Percentiles rank a stretch among this genome's conserved stretches.
Conservation (phyloP, 2,329 filamentous ascomycete genomes). For the Cladosporium sphaerospermum region DNA sequence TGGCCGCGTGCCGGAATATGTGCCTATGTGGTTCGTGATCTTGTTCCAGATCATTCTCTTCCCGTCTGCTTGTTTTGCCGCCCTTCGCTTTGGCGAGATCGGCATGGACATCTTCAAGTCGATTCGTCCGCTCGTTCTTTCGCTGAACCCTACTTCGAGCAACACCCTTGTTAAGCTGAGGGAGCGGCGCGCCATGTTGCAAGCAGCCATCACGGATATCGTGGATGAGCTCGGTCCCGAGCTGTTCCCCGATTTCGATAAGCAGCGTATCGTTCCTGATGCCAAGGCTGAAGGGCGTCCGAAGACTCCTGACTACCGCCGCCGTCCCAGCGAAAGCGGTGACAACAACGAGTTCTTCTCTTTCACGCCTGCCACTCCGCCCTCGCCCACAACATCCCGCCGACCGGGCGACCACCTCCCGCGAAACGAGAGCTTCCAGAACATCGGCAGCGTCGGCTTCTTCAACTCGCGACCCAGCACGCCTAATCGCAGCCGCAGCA, state of each 20-base stretch:
- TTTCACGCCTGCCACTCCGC: conserved; percentile 22
- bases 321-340: conserved; percentile 15
- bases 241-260: conserved; percentile 93
- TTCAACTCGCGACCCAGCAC: conserved; percentile 86
- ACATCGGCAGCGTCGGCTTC: conserved; percentile 79
- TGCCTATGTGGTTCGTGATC: conserved; percentile 73
- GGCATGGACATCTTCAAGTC: conserved; percentile 99
- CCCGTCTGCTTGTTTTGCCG: conserved; percentile 83
- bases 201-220: conserved; percentile 75
- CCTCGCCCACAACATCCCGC: conserved; percentile 11
- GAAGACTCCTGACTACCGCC: conserved; percentile 17
- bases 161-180: conserved; percentile 73
- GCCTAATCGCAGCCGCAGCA: conserved; percentile 64
- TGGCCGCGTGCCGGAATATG: conserved; percentile 72
- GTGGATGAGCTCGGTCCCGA: conserved; percentile 95
- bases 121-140: conserved; percentile 76
- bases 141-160: conserved; percentile 74
- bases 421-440: conserved; percentile 88
- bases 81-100: conserved; percentile 91
- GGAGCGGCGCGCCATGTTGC: conserved; percentile 64
- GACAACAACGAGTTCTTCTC: conserved; percentile 18
- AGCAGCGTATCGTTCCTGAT: conserved; percentile 61
- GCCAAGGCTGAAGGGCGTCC: conserved; percentile 31
- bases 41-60: conserved; percentile 72
- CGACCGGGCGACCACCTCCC: conserved; percentile 54